Evolutionary conservation across 2,329 filamentous ascomycete species (phyloP).

Genomic region (Aspergillus clavatus): DNA sequence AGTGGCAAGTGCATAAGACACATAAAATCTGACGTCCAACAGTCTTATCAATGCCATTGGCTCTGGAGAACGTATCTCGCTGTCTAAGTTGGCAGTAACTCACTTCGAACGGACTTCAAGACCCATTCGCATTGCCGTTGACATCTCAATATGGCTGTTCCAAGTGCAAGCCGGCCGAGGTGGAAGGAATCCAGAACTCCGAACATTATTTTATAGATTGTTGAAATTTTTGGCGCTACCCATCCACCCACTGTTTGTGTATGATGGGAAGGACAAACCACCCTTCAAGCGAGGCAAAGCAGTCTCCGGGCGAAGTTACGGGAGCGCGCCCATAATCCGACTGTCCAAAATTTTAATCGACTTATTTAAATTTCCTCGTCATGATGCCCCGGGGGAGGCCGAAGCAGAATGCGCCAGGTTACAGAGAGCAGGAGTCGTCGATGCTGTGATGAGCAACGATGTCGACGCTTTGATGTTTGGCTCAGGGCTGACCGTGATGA

Average conservation of each 20-base stretch:
- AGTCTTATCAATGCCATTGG: slow-evolving; percentile 92
- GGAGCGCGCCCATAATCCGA: slow-evolving; percentile 62
- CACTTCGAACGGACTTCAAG: slow-evolving; percentile 65
- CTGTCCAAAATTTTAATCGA: slow-evolving; percentile 79
- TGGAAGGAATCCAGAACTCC: slow-evolving; percentile 81
- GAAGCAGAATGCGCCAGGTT: slow-evolving; percentile 92
- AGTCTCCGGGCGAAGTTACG: slow-evolving; percentile 46
- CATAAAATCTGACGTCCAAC: slow-evolving; percentile 13
- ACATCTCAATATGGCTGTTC: slow-evolving; percentile 96
- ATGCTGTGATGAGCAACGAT: slow-evolving; percentile 92
- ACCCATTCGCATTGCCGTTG: slow-evolving; percentile 82
- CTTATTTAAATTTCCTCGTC: slow-evolving; percentile 76
- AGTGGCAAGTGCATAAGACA: no score
- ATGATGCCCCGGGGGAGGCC: slow-evolving; percentile 88
- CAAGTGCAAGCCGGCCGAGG: slow-evolving; percentile 82
- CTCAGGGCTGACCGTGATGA: slow-evolving; percentile 69
- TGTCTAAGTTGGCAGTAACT: slow-evolving; percentile 76
- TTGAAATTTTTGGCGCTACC: slow-evolving; percentile 69
- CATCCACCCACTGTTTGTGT: slow-evolving; percentile 86
- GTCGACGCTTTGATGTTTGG: slow-evolving; percentile 98
- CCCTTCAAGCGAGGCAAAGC: slow-evolving; percentile 82
- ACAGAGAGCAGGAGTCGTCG: slow-evolving; percentile 75
- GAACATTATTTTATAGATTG: slow-evolving; percentile 89
- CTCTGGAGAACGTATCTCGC: slow-evolving; percentile 68
- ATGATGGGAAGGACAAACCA: slow-evolving; percentile 81